Conservation (phyloP, 768 basidiomycete genomes). For the Tricholoma sp. region DNA sequence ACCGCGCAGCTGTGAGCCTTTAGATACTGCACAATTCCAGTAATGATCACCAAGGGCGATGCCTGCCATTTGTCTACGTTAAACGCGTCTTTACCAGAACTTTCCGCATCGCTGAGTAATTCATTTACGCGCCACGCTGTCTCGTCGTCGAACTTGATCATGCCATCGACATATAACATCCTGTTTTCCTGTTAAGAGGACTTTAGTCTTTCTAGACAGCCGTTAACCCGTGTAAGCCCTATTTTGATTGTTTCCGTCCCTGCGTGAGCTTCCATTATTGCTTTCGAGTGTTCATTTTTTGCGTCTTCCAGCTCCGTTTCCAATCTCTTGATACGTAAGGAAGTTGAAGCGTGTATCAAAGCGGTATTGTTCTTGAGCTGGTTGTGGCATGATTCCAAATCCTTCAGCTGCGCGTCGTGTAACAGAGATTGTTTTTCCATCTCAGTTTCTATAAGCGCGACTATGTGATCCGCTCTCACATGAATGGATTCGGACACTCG, state of each 20-base stretch:
- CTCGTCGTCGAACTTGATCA: neutral
- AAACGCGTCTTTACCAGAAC: neutral
- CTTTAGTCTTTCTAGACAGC: neutral
- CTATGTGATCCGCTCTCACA: neutral
- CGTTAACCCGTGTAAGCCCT: neutral
- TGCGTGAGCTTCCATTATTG: neutral
- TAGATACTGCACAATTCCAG: neutral
- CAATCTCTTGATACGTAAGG: too few species aligned
- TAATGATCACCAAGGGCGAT: neutral
- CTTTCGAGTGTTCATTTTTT: neutral
- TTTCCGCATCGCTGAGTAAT: neutral
- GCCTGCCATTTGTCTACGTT: neutral
- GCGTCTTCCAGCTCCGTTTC: neutral
- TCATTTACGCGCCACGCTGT: neutral
- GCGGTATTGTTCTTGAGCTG: neutral
- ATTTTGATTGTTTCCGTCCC: neutral
- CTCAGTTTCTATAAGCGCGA: neutral
- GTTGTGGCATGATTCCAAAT: neutral
- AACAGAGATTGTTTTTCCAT: neutral
- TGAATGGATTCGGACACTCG: neutral
- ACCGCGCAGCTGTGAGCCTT: neutral
- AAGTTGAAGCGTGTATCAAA: neutral
- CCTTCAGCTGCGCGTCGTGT: neutral
- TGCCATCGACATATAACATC: neutral
- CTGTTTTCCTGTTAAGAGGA: neutral